Conservation (phyloP, 1,284 basidiomycete species). For the Golubevia sp. region DNA sequence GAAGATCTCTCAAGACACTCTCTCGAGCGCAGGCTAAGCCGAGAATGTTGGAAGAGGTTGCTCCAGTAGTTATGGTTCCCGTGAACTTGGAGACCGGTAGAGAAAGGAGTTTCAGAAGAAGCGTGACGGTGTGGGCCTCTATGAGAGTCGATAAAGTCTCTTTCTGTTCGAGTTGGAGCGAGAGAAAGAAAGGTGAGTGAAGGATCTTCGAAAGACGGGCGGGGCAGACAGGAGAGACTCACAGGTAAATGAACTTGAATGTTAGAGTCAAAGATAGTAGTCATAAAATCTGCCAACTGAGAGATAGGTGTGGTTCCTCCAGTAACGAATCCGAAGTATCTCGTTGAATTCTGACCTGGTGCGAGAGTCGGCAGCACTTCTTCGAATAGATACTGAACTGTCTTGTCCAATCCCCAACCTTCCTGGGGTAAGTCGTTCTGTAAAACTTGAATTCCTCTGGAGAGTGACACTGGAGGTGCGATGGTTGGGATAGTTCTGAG, state of each 20-base stretch:
- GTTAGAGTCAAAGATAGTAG: slow-evolving; percentile 48
- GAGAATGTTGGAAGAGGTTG: slow-evolving; percentile 65
- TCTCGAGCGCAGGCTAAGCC: slow-evolving; percentile 62
- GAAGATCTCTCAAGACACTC: slow-evolving; percentile 9
- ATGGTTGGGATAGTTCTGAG: not conserved
- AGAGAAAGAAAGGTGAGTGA: not conserved
- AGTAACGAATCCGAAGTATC: slow-evolving; percentile 66
- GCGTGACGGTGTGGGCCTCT: slow-evolving; percentile 63
- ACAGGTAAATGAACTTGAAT: slow-evolving; percentile 64
- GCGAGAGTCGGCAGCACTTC: slow-evolving; percentile 61
- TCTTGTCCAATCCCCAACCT: not conserved
- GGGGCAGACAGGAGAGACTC: slow-evolving; percentile 5
- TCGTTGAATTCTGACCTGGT: slow-evolving; percentile 49
- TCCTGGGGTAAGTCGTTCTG: not conserved
- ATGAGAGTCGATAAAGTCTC: slow-evolving; percentile 63
- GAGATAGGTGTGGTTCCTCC: slow-evolving; percentile 63
- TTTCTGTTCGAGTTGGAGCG: slow-evolving; percentile 36
- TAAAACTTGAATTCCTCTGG: not conserved
- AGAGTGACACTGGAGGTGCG: not conserved
- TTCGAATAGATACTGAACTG: slow-evolving; percentile 12
- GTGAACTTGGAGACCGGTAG: slow-evolving; percentile 59
- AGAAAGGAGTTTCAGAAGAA: slow-evolving; percentile 64
- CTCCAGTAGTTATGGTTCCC: slow-evolving; percentile 66
- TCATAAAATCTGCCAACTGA: slow-evolving; percentile 63
- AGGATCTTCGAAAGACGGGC: not conserved